Evolutionary conservation across 2,329 filamentous ascomycete species (phyloP), one percentile per base, ranked within the genome.

Genomic region (Cadophora sp.): DNA sequence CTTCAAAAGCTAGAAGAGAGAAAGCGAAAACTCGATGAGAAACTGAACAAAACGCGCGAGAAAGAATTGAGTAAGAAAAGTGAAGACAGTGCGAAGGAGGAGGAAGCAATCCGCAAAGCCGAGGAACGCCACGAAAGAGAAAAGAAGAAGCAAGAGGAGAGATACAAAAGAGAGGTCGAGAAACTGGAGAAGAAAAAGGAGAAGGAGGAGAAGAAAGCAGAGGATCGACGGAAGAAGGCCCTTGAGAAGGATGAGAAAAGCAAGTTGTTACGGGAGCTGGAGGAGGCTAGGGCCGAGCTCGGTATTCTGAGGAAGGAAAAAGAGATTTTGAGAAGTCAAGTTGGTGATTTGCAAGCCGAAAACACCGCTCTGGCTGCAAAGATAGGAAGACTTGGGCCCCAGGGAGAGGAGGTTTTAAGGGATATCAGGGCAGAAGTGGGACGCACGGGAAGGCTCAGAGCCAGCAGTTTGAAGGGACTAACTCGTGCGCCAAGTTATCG

Each of bases 1-100:
- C 83, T 93, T 3, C 81, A 82, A 68, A 91, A 89, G 75, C 83
- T 92, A 9, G 82, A 88, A 58, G 83, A 87, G 19, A 86, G 86
- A 66, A 86, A 86, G 9, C 83, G 81, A 59, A 89, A 89, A 73
- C 81, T 92, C 0, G 86, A 91, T 50, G 86, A 88, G 24, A 90
- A 89, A 73, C 80, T 90, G 8, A 82, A 81, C n/a, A 84, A 85
- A 72, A 83, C 85, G 62, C 83, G 84, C 24, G 81, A 86, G 69
- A 86, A 83, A 55, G 78, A 81, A 40, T 73, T 79, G 34, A 80
- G 77, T 29, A 83, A 83, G 69, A 81, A 81, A 31, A 78, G 75
- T 22, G 78, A 79, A 12, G 85, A 86, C 74, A 79, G 83, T 70
- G 80, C 82, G 61, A 81, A 85, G 66, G 86, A 90, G 56, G 81